Percentiles rank a stretch among this genome's conserved stretches.
These are phyloP conservation scores for Tetracladium maxilliforme DNA, from an alignment of 2,329 filamentous ascomycete species.

Conservation along the genomic window DNA sequence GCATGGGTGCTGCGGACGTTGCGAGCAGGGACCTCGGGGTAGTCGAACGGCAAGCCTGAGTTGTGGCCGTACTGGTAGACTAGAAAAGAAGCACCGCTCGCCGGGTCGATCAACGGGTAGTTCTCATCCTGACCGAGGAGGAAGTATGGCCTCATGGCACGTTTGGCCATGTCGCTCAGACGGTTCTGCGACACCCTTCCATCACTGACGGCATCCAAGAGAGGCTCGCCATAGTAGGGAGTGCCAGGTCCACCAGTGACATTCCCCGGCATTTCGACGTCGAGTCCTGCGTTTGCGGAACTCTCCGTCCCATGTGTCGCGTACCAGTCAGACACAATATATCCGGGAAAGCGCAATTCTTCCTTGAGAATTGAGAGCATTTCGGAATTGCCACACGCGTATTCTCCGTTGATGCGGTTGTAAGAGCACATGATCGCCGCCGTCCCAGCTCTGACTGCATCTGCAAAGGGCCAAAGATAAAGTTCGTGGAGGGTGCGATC, in stretches of 20 bases:
- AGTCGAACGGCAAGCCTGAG: slow-evolving; percentile 24
- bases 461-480: slow-evolving; percentile 14
- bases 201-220: slow-evolving; percentile 44
- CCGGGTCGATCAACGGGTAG: slow-evolving; percentile 25
- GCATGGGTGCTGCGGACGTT: slow-evolving; percentile 31
- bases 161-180: slow-evolving; percentile 49
- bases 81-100: too few species aligned
- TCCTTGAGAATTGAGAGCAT: slow-evolving; percentile 30
- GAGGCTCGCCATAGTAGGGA: too few species aligned
- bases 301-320: slow-evolving; percentile 25
- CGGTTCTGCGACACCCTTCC: slow-evolving; percentile 50
- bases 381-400: slow-evolving; percentile 29
- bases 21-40: slow-evolving; percentile 19
- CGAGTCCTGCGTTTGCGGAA: slow-evolving; percentile 24
- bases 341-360: slow-evolving; percentile 33
- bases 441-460: slow-evolving; percentile 13
- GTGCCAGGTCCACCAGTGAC: too few species aligned
- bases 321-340: slow-evolving; percentile 26
- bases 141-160: slow-evolving; percentile 41
- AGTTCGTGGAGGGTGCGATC: slow-evolving; percentile 12
- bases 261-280: slow-evolving; percentile 26
- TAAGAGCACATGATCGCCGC: slow-evolving; percentile 26
- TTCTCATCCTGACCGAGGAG: slow-evolving; percentile 30
- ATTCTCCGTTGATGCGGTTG: slow-evolving; percentile 28
- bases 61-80: slow-evolving; percentile 26